Conservation (phyloP, 2,329 filamentous ascomycete genomes). For the Monosporascus sp. region DNA sequence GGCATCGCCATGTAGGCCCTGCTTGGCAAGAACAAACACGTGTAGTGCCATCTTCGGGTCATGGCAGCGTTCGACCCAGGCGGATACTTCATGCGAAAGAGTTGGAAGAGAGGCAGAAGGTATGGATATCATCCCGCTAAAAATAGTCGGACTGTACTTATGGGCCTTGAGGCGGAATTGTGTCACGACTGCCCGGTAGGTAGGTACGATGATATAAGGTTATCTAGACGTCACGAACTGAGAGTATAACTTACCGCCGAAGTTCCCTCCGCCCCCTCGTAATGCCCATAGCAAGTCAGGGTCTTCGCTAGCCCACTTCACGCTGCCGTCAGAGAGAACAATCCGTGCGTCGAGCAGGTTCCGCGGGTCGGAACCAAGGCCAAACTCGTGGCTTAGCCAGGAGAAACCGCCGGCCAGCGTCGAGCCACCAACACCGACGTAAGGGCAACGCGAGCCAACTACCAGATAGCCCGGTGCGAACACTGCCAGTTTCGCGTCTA, state of each 20-base stretch:
- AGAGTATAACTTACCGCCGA: background rate
- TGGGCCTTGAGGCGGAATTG: background rate
- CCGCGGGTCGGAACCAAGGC: background rate
- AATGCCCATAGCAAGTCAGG: background rate
- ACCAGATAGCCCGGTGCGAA: background rate
- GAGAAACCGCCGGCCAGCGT: background rate
- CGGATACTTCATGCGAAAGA: background rate
- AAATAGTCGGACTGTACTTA: background rate
- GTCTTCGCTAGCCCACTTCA: slow-evolving; percentile 1
- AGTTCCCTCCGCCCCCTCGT: background rate
- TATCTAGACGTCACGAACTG: background rate
- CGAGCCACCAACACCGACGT: slow-evolving; percentile 1
- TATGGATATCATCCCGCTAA: background rate
- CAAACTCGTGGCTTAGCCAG: slow-evolving; percentile 1
- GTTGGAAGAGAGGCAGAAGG: background rate
- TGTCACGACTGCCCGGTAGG: background rate
- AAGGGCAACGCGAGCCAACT: background rate
- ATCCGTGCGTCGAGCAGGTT: slow-evolving; percentile 1
- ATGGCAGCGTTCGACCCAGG: background rate
- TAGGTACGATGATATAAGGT: background rate
- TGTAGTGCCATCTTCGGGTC: background rate
- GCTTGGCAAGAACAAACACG: background rate
- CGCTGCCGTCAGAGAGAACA: slow-evolving; percentile 1
- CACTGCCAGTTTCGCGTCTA: background rate
- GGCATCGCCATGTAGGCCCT: background rate